Percentiles rank a stretch among this genome's conserved stretches.
phyloP scores from a whole-genome alignment of 176 grass and related monocot species.

The Chloris gayana region DNA sequence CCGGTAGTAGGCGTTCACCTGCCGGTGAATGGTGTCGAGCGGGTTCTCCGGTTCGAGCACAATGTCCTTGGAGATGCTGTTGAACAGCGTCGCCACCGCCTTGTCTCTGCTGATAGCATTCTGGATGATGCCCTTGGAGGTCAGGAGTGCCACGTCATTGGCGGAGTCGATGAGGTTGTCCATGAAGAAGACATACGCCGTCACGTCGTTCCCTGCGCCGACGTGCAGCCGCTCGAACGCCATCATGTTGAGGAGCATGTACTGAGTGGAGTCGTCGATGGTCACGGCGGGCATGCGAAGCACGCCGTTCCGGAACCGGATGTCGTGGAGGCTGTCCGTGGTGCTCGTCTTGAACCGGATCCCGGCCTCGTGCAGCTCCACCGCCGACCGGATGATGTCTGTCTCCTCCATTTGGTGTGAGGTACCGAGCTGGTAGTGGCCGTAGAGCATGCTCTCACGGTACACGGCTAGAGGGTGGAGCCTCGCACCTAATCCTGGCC shows the following conservation, averaged over 20 bases:
- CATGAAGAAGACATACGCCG: constrained; percentile 93
- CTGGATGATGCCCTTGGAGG: constrained; percentile 68
- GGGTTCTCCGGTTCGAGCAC: constrained; percentile 56
- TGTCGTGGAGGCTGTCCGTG: constrained; percentile 55
- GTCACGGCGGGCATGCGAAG: constrained; percentile 55
- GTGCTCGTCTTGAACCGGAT: constrained; percentile 60
- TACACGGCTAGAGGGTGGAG: too few relatives aligned
- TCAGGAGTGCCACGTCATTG: constrained; percentile 72
- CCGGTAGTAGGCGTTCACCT: constrained; percentile 65
- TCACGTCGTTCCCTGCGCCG: constrained; percentile 74
- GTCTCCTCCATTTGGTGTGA: too few relatives aligned
- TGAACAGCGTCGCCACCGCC: constrained; percentile 73
- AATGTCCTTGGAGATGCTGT: constrained; percentile 73
- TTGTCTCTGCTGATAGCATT: constrained; percentile 74
- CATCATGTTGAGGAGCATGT: constrained; percentile 93
- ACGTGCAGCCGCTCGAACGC: constrained; percentile 88
- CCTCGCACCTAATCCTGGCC: too few relatives aligned
- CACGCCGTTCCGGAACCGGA: constrained; percentile 57
- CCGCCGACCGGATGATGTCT: constrained; percentile 68
- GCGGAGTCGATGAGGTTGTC: constrained; percentile 79
- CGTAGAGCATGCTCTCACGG: too few relatives aligned
- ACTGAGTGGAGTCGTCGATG: constrained; percentile 84
- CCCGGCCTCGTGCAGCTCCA: constrained; percentile 81
- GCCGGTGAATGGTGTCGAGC: constrained; percentile 61
- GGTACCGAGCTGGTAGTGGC: too few relatives aligned